Percentiles rank a stretch among this genome's conserved stretches.
phyloP scores from a whole-genome alignment of 768 basidiomycete genomes.

The Amanita rimosa region DNA sequence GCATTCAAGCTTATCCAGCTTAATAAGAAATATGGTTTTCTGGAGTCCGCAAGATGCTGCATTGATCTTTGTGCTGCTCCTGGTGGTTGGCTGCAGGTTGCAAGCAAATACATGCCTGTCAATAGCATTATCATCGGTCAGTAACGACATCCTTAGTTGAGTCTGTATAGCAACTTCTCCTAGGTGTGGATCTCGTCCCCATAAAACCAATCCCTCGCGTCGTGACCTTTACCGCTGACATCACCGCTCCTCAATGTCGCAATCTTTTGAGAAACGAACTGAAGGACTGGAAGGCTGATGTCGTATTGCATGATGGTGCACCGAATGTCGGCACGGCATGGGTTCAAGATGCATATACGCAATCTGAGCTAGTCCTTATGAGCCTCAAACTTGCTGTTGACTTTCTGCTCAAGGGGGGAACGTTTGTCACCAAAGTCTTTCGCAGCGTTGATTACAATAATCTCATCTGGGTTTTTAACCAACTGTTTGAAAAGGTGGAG shows the following conservation, averaged over 20 bases:
- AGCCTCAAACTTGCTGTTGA: constrained; percentile 92
- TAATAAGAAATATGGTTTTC: constrained; percentile 94
- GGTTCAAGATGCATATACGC: constrained; percentile 97
- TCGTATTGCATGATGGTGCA: constrained; percentile 97
- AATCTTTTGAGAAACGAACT: constrained; percentile 76
- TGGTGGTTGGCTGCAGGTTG: constrained; percentile 98
- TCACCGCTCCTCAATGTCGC: constrained; percentile 87
- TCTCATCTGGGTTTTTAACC: constrained; percentile 97
- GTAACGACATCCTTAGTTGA: constrained; percentile 13
- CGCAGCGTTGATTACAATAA: constrained; percentile 97
- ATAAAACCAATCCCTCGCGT: constrained; percentile 94
- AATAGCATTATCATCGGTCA: constrained; percentile 86
- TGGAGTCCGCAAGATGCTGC: constrained; percentile 82
- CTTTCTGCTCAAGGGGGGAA: constrained; percentile 86
- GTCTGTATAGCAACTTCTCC: constrained; percentile 1
- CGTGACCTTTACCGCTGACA: constrained; percentile 86
- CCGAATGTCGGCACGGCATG: constrained; percentile 99
- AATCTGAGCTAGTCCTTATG: constrained; percentile 94
- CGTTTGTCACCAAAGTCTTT: constrained; percentile 98
- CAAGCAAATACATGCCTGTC: constrained; percentile 92
- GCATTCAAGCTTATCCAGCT: constrained; percentile 98
- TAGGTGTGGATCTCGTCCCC: constrained; percentile 91
- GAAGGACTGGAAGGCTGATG: constrained; percentile 98
- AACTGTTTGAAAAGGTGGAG: constrained; percentile 92
- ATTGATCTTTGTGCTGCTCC: constrained; percentile 99